Evolutionary conservation across 1,139 yeast species (phyloP), one percentile per base, ranked within the genome.

Genomic region (Saccharomyces uvarum): DNA sequence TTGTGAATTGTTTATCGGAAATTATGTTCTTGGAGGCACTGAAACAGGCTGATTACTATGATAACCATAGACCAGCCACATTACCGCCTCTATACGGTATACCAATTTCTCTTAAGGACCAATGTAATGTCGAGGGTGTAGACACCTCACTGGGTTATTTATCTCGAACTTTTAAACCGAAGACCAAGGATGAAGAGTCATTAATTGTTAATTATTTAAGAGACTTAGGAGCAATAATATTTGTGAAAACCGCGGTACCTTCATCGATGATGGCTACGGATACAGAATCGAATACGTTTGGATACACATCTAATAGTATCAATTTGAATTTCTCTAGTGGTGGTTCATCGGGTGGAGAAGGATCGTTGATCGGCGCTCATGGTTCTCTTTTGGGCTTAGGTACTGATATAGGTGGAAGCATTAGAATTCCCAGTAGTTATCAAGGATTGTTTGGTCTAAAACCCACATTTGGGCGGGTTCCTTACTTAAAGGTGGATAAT

Each of bases 281-380:
- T 59, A 75, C 84, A 0, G 64, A 60, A 9, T 75, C 78, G 28
- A 74, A 77, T 51, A 60, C 79, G 2, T 73, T 70, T 61, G 87
- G 87, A 1, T 62, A 69, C 31, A 81, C 86, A 0, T 53, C 59
- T 33, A 82, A 80, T 61, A 75, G 83, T 2, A 64, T 70, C 54
- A 80, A 82, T 61, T 70, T 72, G 24, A 61, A 61, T 0, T 69
- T 81, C 41, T 70, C 80, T 1, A 64, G 77, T 19, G 86, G 86
- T 42, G 87, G 87, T 0, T 77, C 83, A 3, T 77, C 83, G 13
- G 85, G 86, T 7, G 88, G 88, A 49, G 87, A 81, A 64, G 85
- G 81, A 13, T 77, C 85, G 0, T 64, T 82, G n/a, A 65, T 81
- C 28, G 83, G 77, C 1, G 66, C 78, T 21, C 73, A 73, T 48